Conservation (phyloP, 306 rosid genomes). For the Senna tora region DNA sequence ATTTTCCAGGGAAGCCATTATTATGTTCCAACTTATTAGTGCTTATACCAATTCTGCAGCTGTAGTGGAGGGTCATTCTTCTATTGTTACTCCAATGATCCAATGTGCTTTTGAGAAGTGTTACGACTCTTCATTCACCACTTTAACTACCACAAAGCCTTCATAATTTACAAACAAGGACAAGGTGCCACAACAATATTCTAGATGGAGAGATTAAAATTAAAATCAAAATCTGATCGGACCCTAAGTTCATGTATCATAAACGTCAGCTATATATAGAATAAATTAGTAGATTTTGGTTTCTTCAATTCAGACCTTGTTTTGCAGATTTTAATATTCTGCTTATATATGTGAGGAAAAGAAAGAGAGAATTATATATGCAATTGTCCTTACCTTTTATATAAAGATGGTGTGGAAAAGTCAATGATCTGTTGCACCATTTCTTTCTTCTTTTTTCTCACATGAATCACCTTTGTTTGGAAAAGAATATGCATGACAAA, state of each 20-base stretch:
- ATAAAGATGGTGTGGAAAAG: conserved; percentile 47
- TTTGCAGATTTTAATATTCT: conserved; percentile 26
- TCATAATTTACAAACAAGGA: conserved; percentile 15
- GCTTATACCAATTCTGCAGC: conserved; percentile 35
- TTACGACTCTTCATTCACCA: conserved; percentile 39
- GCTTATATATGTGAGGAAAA: conserved; percentile 6
- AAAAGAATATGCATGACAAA: conserved; percentile 40
- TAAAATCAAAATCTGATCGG: too few relatives aligned
- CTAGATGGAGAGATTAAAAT: conserved; percentile 1
- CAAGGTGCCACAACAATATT: neutral
- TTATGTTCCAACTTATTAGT: conserved; percentile 32
- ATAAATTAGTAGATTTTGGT: conserved; percentile 1
- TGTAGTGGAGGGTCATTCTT: conserved; percentile 36
- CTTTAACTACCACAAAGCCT: conserved; percentile 43
- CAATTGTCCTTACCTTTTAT: conserved; percentile 35
- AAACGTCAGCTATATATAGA: conserved; percentile 30
- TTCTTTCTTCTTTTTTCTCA: conserved; percentile 51
- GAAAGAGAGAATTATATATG: neutral
- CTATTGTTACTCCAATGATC: conserved; percentile 37
- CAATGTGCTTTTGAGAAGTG: conserved; percentile 43
- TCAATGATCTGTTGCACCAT: conserved; percentile 63
- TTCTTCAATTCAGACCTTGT: conserved; percentile 30
- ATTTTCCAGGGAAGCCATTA: conserved; percentile 28
- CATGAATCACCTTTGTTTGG: conserved; percentile 44
- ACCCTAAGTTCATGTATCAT: conserved; percentile 22